These are phyloP conservation scores for Hortaea sp. DNA, from an alignment of 2,329 filamentous ascomycete genomes.

Conservation along the genomic window DNA sequence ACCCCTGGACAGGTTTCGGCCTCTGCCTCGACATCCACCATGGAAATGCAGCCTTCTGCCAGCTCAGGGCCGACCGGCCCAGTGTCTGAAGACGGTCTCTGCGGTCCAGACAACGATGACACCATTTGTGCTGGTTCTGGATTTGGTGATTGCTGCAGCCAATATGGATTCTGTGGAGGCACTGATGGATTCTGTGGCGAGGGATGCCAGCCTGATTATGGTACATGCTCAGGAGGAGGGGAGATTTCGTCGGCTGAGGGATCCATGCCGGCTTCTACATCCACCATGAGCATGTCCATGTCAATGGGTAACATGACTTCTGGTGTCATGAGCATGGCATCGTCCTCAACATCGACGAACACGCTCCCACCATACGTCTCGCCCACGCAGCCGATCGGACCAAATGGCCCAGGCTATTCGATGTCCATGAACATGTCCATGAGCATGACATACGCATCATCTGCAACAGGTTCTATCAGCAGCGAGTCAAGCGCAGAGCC, in stretches of 20 bases:
- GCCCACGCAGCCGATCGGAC: conserved; percentile 1
- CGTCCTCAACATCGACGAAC: neutral
- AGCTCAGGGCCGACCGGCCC: conserved; percentile 2
- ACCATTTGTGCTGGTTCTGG: conserved; percentile 3
- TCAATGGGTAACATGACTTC: neutral
- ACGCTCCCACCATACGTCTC: conserved; percentile 1
- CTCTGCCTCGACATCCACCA: neutral
- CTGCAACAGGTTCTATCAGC: neutral
- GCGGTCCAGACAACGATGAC: conserved; percentile 2
- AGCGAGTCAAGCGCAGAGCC: neutral
- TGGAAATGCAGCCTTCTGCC: neutral
- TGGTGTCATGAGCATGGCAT: neutral
- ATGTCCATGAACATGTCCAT: neutral
- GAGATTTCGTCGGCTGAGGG: neutral
- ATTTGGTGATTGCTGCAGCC: conserved; percentile 9
- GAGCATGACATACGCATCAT: neutral
- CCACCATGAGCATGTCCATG: neutral
- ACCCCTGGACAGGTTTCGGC: too few relatives aligned
- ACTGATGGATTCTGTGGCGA: conserved; percentile 1
- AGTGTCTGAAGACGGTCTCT: conserved; percentile 3
- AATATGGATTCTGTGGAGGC: conserved; percentile 8
- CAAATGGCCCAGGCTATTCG: conserved; percentile 1
- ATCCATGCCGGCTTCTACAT: neutral
- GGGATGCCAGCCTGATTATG: conserved; percentile 6
- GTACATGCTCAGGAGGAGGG: conserved; percentile 1